Percentiles rank a stretch among this genome's conserved stretches.
Evolutionary conservation across 306 rosid genomes (phyloP).

Genomic region (Arachis hypogaea): DNA sequence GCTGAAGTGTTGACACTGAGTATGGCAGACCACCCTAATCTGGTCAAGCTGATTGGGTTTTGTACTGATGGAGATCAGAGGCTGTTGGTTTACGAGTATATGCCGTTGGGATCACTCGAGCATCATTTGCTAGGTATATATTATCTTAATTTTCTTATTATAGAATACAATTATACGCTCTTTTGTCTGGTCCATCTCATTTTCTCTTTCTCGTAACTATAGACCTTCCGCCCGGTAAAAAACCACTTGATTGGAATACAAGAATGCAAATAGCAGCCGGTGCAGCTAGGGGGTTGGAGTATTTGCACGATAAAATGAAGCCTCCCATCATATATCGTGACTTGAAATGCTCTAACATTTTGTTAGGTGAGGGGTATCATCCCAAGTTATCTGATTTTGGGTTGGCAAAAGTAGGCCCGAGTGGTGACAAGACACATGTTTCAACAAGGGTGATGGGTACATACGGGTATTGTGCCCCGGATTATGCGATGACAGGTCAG

Average conservation of each 20-base stretch:
- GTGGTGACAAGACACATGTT: conserved; percentile 75
- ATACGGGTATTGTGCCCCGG: conserved; percentile 87
- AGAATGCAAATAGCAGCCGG: conserved; percentile 87
- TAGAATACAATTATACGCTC: background rate
- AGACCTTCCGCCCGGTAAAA: conserved; percentile 57
- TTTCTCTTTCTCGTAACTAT: background rate
- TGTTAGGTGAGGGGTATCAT: conserved; percentile 76
- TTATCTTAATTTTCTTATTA: conserved; percentile 14
- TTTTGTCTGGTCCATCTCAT: background rate
- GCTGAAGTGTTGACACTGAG: conserved; percentile 80
- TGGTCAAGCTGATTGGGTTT: conserved; percentile 79
- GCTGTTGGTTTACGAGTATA: conserved; percentile 85
- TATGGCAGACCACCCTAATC: conserved; percentile 74
- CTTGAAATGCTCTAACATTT: conserved; percentile 83
- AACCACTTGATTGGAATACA: conserved; percentile 79
- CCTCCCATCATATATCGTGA: conserved; percentile 82
- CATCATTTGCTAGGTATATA: conserved; percentile 72
- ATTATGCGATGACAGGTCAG: conserved; percentile 82
- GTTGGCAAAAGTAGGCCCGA: conserved; percentile 82
- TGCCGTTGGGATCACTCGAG: conserved; percentile 85
- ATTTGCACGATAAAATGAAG: conserved; percentile 74
- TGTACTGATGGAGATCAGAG: conserved; percentile 82
- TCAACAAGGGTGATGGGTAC: conserved; percentile 88
- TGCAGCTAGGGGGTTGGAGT: conserved; percentile 81
- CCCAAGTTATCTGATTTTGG: conserved; percentile 92